Evolutionary conservation across 2,329 filamentous ascomycete genomes (phyloP), one percentile per base, ranked within the genome.

Genomic region (Venturia oleaginea): DNA sequence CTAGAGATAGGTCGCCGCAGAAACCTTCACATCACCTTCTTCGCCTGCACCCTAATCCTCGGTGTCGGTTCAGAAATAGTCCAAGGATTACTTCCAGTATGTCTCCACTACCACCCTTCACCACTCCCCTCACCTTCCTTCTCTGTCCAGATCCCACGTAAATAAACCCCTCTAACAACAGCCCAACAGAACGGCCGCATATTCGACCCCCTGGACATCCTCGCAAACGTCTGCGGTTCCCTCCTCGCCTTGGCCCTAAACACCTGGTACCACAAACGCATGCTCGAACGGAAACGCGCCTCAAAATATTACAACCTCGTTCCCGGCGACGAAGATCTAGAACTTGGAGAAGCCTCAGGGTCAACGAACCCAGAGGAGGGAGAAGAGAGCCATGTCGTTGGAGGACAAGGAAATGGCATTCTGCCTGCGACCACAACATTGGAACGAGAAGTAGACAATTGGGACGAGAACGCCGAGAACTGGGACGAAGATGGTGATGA

Each of bases 211-310:
- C 91, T 88, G 72, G 91, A 97, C 73, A 90, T 99, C 67, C 80
- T 91, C 63, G 92, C 92, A 72, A 99, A 99, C 74, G 76, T 96
- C 0, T 78, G 90, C 48, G 94, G 94, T 51, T 93, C 89, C 68
- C 76, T 89, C 17, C 78, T 81, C 0, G 92, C 85, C 0, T 73
- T 97, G 24, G 87, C 82, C 0, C 74, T 96, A 24, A 95, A 90
- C 74, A 87, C 86, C 65, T 93, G 90, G 89, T 99, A 99, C 74
- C 94, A 99, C 77, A 89, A 90, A 72, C 88, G 94, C 66, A 97
- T 97, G 92, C 80, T 97, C 46, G 93, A 97, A 76, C 84, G 94
- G 67, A 90, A 89, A 73, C 84, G 92, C 66, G 80, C 85, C 71
- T 85, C 85, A 64, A 89, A 89, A 72, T 84, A 84, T 62, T 95